These are phyloP conservation scores for Periconia sp. DNA, from an alignment of 2,329 filamentous ascomycete species.

Conservation along the genomic window DNA sequence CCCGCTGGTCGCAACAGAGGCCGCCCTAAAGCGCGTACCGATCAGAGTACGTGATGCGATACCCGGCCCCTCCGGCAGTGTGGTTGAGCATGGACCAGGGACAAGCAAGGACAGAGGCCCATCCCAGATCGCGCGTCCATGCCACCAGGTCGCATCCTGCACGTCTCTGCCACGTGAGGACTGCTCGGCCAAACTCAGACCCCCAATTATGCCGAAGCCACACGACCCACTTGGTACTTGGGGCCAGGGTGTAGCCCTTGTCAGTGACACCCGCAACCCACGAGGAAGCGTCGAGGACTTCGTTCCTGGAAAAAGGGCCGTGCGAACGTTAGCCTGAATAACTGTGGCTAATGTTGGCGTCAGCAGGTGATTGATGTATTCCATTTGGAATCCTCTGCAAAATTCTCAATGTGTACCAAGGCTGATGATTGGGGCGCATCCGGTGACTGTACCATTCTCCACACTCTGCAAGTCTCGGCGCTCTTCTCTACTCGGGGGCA, in stretches of 20 bases:
- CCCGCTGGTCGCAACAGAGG: conserved; percentile 23
- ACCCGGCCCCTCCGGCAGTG: conserved; percentile 22
- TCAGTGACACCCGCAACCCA: conserved; percentile 32
- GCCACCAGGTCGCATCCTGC: conserved; percentile 13
- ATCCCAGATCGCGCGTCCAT: conserved; percentile 12
- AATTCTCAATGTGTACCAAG: too few species aligned
- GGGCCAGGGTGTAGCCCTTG: conserved; percentile 36
- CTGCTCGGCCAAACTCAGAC: conserved; percentile 28
- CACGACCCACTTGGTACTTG: conserved; percentile 24
- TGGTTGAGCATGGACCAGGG: conserved; percentile 22
- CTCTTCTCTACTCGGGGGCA: too few species aligned
- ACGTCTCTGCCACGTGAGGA: conserved; percentile 38
- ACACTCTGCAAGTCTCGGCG: too few species aligned
- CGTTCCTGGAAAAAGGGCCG: conserved; percentile 29
- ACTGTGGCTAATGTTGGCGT: conserved; percentile 15
- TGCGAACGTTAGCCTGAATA: conserved; percentile 22
- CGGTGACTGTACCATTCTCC: too few species aligned
- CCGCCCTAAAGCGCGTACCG: conserved; percentile 9
- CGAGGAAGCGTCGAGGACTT: conserved; percentile 21
- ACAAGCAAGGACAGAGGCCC: conserved; percentile 12
- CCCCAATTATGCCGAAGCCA: conserved; percentile 37
- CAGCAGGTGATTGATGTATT: neutral
- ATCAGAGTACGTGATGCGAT: conserved; percentile 8
- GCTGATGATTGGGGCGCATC: too few species aligned
- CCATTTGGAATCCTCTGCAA: too few species aligned